phyloP scores from a whole-genome alignment of 2,329 filamentous ascomycete genomes.

The Aspergillus fumigatiaffinis region DNA sequence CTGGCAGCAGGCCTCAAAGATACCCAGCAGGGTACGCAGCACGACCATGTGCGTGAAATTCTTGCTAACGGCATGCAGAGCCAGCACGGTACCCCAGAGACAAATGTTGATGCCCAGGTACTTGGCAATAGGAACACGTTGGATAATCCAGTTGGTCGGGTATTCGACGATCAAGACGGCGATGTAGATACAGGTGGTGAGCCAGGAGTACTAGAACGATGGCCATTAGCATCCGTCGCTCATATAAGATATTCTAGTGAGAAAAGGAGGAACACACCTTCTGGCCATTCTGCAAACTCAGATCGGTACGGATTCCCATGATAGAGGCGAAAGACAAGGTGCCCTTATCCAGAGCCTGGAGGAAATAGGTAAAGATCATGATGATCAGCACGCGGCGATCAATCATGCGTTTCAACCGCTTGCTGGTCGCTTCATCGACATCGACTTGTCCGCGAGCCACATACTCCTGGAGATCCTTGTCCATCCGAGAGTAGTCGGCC shows the following conservation, averaged over 20 bases:
- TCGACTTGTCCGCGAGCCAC: slow-evolving; percentile 53
- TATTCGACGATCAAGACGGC: slow-evolving; percentile 68
- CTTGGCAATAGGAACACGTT: slow-evolving; percentile 64
- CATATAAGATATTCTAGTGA: neutral
- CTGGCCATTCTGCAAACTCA: slow-evolving; percentile 36
- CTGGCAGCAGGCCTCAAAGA: slow-evolving; percentile 68
- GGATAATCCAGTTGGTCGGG: slow-evolving; percentile 63
- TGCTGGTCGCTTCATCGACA: slow-evolving; percentile 58
- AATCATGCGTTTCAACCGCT: slow-evolving; percentile 60
- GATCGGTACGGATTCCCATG: slow-evolving; percentile 45
- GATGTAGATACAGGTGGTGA: slow-evolving; percentile 72
- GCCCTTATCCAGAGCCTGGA: slow-evolving; percentile 51
- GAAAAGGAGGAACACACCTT: slow-evolving; percentile 25
- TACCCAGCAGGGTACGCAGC: slow-evolving; percentile 63
- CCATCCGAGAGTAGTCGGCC: slow-evolving; percentile 58
- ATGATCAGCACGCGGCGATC: slow-evolving; percentile 64
- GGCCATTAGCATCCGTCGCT: neutral
- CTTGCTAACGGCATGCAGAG: slow-evolving; percentile 57
- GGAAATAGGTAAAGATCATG: slow-evolving; percentile 71
- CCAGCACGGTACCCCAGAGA: slow-evolving; percentile 59
- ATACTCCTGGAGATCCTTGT: slow-evolving; percentile 69
- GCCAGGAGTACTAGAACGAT: slow-evolving; percentile 59
- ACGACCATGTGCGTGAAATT: slow-evolving; percentile 58
- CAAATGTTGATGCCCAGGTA: slow-evolving; percentile 62
- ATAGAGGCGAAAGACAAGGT: slow-evolving; percentile 41